phyloP scores from a whole-genome alignment of 768 basidiomycete species.

The Boletus tylopilopsis region DNA sequence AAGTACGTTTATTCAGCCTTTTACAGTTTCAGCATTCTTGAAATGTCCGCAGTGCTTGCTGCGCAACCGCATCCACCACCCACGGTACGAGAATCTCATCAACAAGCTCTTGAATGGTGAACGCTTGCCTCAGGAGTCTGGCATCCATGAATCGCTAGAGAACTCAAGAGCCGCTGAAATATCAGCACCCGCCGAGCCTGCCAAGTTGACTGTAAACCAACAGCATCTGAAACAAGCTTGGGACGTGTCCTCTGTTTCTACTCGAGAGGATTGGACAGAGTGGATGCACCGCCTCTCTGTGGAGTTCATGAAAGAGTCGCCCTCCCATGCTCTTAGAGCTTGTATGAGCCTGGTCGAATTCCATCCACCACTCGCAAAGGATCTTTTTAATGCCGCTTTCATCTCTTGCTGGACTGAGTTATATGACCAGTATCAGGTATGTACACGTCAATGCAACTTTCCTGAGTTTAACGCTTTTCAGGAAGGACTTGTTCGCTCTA shows the following conservation, averaged over 20 bases:
- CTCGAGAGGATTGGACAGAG: conserved; percentile 87
- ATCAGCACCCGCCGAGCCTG: conserved; percentile 80
- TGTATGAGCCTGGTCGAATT: conserved; percentile 93
- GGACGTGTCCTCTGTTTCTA: conserved; percentile 76
- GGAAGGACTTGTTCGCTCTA: conserved; percentile 92
- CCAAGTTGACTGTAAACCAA: conserved; percentile 92
- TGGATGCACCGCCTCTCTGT: conserved; percentile 94
- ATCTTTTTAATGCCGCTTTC: conserved; percentile 97
- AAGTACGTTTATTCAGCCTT: conserved; percentile 44
- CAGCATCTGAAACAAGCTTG: conserved; percentile 96
- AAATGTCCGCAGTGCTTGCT: conserved; percentile 56
- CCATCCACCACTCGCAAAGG: conserved; percentile 86
- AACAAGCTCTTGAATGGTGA: conserved; percentile 89
- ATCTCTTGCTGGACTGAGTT: conserved; percentile 96
- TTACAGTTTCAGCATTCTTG: not conserved
- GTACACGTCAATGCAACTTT: not conserved
- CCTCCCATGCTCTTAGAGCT: conserved; percentile 95
- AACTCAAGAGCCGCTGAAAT: conserved; percentile 63
- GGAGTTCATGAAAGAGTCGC: conserved; percentile 97
- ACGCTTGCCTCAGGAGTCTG: conserved; percentile 81
- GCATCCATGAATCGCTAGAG: conserved; percentile 68
- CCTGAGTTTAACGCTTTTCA: conserved; percentile 31
- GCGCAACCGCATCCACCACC: conserved; percentile 72
- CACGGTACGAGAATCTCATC: conserved; percentile 84
- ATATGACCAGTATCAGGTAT: conserved; percentile 94